Evolutionary conservation across 192 early-diverging fungal genomes (phyloP).

Genomic region (Helicostylum pulchrum): DNA sequence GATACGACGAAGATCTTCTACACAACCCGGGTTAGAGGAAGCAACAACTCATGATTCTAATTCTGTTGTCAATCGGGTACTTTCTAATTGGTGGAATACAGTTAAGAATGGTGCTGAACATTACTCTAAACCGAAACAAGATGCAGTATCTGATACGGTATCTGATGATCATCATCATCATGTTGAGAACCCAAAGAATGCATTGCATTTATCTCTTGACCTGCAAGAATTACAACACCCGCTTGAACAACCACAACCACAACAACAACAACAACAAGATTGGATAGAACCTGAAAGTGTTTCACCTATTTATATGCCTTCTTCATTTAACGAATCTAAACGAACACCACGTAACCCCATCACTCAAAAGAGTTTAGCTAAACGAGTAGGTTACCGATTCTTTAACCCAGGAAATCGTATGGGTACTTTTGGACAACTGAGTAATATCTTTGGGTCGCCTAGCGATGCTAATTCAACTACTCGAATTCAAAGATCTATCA

Average conservation of each 20-base stretch:
- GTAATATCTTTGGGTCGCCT: neutral
- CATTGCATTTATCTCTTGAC: neutral
- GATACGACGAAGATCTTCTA: constrained; percentile 20
- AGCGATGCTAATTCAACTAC: neutral
- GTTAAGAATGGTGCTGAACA: constrained; percentile 24
- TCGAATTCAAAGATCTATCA: constrained; percentile 28
- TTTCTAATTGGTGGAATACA: constrained; percentile 24
- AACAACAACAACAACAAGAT: too few relatives aligned
- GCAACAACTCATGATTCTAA: neutral
- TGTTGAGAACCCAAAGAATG: neutral
- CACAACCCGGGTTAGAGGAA: neutral
- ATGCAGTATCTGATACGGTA: neutral
- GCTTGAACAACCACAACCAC: neutral
- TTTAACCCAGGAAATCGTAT: constrained; percentile 24
- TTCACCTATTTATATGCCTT: neutral
- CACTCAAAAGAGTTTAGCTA: constrained; percentile 14
- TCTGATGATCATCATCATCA: neutral
- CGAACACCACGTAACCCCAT: neutral
- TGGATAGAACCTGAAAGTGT: neutral
- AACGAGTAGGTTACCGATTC: constrained; percentile 24
- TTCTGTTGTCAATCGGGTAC: constrained; percentile 9
- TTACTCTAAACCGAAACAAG: constrained; percentile 9
- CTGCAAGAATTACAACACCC: constrained; percentile 13
- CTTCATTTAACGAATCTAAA: neutral
- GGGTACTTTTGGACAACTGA: constrained; percentile 25